These are phyloP conservation scores for Colletotrichum nymphaeae DNA, from an alignment of 2,329 filamentous ascomycete species.

Conservation along the genomic window DNA sequence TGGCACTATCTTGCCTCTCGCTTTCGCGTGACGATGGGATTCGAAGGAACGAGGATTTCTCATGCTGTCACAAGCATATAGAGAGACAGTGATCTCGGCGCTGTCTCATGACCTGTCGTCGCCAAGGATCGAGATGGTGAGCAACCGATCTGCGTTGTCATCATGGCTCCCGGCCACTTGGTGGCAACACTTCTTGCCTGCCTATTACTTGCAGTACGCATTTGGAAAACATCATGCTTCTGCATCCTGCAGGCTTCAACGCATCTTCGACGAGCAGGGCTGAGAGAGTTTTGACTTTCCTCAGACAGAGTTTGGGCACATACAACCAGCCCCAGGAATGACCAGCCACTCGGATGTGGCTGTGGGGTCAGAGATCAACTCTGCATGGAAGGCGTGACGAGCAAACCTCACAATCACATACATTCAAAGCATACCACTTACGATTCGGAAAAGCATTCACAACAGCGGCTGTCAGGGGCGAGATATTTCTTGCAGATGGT, in stretches of 20 bases:
- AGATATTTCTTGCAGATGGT: not conserved
- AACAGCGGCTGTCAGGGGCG: not conserved
- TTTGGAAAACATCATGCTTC: not conserved
- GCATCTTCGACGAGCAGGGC: not conserved
- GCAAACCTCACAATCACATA: not conserved
- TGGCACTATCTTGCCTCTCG: not conserved
- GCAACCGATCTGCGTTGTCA: not conserved
- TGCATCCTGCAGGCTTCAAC: not conserved
- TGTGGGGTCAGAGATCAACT: not conserved
- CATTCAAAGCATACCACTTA: not conserved
- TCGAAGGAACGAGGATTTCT: not conserved
- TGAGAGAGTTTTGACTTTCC: not conserved
- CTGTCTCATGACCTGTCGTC: not conserved
- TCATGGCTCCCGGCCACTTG: not conserved
- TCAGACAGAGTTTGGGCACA: not conserved
- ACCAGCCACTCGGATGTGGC: slow-evolving; percentile 2
- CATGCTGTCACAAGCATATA: not conserved
- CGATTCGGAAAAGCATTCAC: not conserved
- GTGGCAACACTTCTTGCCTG: not conserved
- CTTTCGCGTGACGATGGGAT: not conserved
- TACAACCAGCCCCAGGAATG: not conserved
- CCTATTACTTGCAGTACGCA: not conserved
- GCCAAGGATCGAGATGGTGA: not conserved
- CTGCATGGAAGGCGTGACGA: not conserved
- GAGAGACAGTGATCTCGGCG: not conserved